Evolutionary conservation across 371 early-diverging fungal species (phyloP).

Genomic region (Paraphysoderma sedebokerense): DNA sequence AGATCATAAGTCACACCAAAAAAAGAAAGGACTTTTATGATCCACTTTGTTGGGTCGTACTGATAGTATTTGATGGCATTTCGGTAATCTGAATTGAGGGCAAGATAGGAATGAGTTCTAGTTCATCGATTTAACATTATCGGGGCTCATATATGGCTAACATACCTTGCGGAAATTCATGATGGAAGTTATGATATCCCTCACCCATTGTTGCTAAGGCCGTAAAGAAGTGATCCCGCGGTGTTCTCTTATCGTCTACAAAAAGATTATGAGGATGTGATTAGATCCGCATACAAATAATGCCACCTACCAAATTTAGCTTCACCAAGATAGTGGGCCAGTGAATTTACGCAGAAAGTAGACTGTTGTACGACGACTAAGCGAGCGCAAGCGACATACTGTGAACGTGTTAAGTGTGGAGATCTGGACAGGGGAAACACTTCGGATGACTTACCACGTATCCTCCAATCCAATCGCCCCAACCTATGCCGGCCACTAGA

Average conservation of each 20-base stretch:
- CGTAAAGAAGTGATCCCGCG: constrained; percentile 20
- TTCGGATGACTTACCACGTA: too few relatives aligned
- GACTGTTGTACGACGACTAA: constrained; percentile 18
- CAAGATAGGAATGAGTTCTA: too few relatives aligned
- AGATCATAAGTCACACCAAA: constrained; percentile 1
- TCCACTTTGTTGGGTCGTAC: constrained; percentile 10
- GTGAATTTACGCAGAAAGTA: constrained; percentile 51
- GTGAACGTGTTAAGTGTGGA: too few relatives aligned
- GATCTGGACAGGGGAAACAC: too few relatives aligned
- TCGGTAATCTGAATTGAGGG: too few relatives aligned
- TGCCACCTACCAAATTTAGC: constrained; percentile 24
- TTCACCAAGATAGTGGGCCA: constrained; percentile 69
- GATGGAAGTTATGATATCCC: constrained; percentile 25
- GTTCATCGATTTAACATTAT: too few relatives aligned
- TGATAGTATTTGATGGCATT: constrained; percentile 7
- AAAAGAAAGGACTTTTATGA: neutral
- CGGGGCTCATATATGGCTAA: too few relatives aligned
- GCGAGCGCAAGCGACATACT: constrained; percentile 7
- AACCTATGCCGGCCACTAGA: constrained; percentile 6
- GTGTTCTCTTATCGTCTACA: constrained; percentile 1
- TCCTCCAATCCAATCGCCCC: constrained; percentile 13
- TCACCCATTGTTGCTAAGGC: constrained; percentile 28
- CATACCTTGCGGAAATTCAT: constrained; percentile 79
- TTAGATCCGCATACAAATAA: too few relatives aligned
- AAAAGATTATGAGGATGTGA: too few relatives aligned